phyloP scores from a whole-genome alignment of 1,284 basidiomycete genomes.

The Cystobasidium pallidum region DNA sequence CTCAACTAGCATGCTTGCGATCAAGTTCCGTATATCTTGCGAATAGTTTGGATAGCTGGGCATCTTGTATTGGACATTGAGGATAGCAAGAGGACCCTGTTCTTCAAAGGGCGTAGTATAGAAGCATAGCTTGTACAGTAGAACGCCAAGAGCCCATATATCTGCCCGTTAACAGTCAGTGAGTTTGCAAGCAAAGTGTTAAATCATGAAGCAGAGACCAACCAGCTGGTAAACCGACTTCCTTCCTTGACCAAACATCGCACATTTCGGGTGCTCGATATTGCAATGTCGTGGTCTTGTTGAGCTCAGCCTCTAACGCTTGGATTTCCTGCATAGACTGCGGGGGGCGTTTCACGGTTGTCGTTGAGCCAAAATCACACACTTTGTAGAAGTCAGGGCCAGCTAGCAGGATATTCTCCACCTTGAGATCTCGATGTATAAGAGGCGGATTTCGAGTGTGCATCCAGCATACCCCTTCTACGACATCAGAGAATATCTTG shows the following conservation, averaged over 20 bases:
- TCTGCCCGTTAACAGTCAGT: conserved; percentile 57
- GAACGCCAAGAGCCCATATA: conserved; percentile 75
- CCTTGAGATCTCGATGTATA: conserved; percentile 96
- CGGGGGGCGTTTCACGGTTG: conserved; percentile 73
- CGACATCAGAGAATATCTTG: conserved; percentile 75
- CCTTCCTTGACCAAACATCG: conserved; percentile 78
- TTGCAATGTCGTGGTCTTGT: conserved; percentile 58
- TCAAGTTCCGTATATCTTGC: conserved; percentile 77
- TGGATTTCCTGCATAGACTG: conserved; percentile 78
- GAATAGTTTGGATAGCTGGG: conserved; percentile 94
- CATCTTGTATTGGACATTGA: conserved; percentile 94
- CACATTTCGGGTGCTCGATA: conserved; percentile 94
- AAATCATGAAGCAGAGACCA: conserved; percentile 46
- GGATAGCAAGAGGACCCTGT: conserved; percentile 91
- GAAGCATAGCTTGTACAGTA: conserved; percentile 86
- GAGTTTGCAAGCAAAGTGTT: background rate
- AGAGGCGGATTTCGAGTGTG: conserved; percentile 87
- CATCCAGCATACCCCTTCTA: conserved; percentile 77
- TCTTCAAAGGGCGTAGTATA: conserved; percentile 95
- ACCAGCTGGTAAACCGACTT: conserved; percentile 84
- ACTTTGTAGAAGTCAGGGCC: conserved; percentile 81
- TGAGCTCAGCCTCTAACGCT: conserved; percentile 85
- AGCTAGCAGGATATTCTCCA: conserved; percentile 91
- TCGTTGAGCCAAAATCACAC: conserved; percentile 96
- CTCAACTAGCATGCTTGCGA: conserved; percentile 65